Conservation (phyloP, 1,139 yeast species). For the Diutina mesorugosa region DNA sequence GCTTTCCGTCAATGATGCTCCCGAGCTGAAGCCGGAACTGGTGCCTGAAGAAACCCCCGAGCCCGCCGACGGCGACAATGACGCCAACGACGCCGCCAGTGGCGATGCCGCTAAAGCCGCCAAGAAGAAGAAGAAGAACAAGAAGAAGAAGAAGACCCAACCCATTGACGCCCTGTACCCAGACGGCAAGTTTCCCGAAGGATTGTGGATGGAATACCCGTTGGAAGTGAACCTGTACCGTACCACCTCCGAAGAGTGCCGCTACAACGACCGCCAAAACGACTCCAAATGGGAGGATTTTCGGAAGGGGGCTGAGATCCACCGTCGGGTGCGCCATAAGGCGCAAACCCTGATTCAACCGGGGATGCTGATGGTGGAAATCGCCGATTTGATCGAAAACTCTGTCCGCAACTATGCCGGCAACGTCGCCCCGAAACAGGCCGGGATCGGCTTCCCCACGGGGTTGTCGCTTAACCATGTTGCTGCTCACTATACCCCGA, state of each 20-base stretch:
- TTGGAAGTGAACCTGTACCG: constrained; percentile 65
- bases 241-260: constrained; percentile 74
- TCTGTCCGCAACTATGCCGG: constrained; percentile 65
- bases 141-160: constrained; percentile 1
- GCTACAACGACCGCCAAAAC: constrained; percentile 64
- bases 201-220: constrained; percentile 70
- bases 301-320: constrained; percentile 93
- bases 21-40: neutral
- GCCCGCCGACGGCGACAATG: neutral
- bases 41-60: neutral
- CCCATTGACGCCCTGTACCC: constrained; percentile 53
- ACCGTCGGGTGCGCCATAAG: constrained; percentile 77
- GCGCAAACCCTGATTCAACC: constrained; percentile 70
- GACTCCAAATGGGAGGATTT: constrained; percentile 67
- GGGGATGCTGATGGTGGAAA: constrained; percentile 84
- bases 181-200: constrained; percentile 72
- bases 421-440: constrained; percentile 49
- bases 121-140: constrained; percentile 3
- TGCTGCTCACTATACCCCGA: constrained; percentile 98
- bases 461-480: constrained; percentile 87
- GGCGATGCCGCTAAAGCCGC: neutral
- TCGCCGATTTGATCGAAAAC: constrained; percentile 83
- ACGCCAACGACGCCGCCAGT: neutral
- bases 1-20: neutral
- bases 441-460: constrained; percentile 96